A percentile compares a stretch with the other conserved stretches of the same genome.
Conservation (phyloP, 1,139 yeast genomes). For the Lodderomyces beijingensis region DNA sequence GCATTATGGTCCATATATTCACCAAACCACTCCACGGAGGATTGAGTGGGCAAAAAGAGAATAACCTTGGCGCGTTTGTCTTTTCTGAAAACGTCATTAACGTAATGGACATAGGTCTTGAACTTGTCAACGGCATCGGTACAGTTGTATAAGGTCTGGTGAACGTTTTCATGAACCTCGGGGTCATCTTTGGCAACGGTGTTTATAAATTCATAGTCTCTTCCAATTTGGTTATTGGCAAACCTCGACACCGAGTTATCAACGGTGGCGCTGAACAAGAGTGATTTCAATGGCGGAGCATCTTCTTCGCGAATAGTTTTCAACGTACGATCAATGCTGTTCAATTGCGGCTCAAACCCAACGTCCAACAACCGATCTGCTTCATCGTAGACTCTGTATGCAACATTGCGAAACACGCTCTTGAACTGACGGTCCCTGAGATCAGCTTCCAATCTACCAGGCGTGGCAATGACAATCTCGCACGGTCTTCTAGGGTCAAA, state of each 20-base stretch:
- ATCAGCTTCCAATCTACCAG: conserved; percentile 75
- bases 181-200: conserved; percentile 74
- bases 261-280: conserved; percentile 86
- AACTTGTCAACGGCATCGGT: conserved; percentile 45
- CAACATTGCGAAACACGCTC: conserved; percentile 48
- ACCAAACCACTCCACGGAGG: conserved; percentile 50
- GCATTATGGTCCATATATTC: conserved; percentile 6
- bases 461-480: conserved; percentile 76
- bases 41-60: conserved; percentile 77
- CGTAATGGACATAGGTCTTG: conserved; percentile 49
- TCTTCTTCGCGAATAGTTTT: conserved; percentile 21
- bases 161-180: conserved; percentile 75
- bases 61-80: conserved; percentile 61
- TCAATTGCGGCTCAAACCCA: conserved; percentile 66
- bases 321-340: conserved; percentile 45
- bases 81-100: conserved; percentile 27
- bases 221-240: conserved; percentile 63
- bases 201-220: conserved; percentile 64
- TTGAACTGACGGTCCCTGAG: conserved; percentile 43
- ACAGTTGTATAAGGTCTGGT: conserved; percentile 58
- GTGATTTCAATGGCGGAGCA: conserved; percentile 47
- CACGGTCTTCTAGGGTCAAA: conserved; percentile 23
- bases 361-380: conserved; percentile 71
- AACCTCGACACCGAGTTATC: conserved; percentile 61
- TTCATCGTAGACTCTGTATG: conserved; percentile 76